Evolutionary conservation across 495 filamentous ascomycete genomes (phyloP).

Genomic region (Lasiosphaeris hirsuta): DNA sequence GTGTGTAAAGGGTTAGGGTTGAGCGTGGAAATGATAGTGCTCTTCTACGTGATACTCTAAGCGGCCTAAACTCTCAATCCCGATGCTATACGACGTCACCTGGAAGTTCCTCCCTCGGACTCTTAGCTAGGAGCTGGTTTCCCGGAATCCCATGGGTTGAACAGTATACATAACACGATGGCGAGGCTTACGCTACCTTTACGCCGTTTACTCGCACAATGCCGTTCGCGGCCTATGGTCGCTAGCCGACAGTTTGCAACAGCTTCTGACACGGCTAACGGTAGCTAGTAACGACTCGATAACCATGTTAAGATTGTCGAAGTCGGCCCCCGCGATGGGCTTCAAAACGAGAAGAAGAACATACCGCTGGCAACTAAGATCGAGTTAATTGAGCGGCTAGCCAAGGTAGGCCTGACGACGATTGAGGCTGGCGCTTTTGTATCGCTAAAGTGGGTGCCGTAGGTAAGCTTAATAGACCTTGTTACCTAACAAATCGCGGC

Average conservation of each 20-base stretch:
- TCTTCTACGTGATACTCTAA: too few species aligned
- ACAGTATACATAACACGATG: too few species aligned
- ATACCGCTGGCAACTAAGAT: conserved; percentile 83
- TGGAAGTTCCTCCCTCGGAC: neutral
- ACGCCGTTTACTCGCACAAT: conserved; percentile 9
- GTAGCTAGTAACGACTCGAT: conserved; percentile 20
- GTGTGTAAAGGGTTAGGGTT: too few species aligned
- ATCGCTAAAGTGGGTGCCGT: too few species aligned
- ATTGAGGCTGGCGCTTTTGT: too few species aligned
- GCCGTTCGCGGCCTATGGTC: neutral
- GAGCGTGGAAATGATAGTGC: too few species aligned
- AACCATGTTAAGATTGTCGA: conserved; percentile 86
- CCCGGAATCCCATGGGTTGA: too few species aligned
- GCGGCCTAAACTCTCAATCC: conserved; percentile 13
- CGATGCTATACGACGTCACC: conserved; percentile 13
- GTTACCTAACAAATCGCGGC: too few species aligned
- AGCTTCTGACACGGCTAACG: conserved; percentile 24
- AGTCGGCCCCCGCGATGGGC: conserved; percentile 88
- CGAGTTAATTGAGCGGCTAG: conserved; percentile 72
- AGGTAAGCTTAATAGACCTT: too few species aligned
- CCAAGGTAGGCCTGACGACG: too few species aligned
- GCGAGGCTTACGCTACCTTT: too few species aligned
- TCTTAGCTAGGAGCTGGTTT: neutral
- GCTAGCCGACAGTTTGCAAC: conserved; percentile 35
- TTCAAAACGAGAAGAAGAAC: conserved; percentile 90